Conservation (phyloP, 2,329 filamentous ascomycete genomes). For the Xylaria sp. region DNA sequence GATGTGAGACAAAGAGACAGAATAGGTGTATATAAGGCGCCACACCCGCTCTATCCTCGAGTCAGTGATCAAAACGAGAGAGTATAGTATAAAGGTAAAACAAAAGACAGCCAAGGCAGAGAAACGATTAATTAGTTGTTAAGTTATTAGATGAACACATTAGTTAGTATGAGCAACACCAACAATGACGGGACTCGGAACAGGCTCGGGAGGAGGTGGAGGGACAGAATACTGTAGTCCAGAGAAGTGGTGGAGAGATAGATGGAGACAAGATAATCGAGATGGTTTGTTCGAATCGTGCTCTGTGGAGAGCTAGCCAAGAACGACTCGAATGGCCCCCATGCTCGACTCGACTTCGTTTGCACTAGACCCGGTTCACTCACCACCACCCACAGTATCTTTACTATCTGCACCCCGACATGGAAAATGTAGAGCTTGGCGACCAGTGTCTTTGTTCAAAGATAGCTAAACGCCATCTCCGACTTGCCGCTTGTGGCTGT, state of each 20-base stretch:
- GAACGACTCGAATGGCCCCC: constrained; percentile 21
- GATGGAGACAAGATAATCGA: constrained; percentile 15
- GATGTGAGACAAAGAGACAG: constrained; percentile 44
- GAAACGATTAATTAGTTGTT: constrained; percentile 29
- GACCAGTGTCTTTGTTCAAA: constrained; percentile 28
- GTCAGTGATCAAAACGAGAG: constrained; percentile 37
- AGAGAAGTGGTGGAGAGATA: constrained; percentile 12
- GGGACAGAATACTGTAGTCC: neutral
- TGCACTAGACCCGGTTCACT: constrained; percentile 8
- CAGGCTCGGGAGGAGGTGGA: constrained; percentile 19
- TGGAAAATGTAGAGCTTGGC: constrained; percentile 26
- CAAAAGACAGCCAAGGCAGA: constrained; percentile 28
- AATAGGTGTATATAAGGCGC: constrained; percentile 34
- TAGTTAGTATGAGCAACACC: constrained; percentile 20
- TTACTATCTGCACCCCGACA: neutral
- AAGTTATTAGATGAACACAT: constrained; percentile 35
- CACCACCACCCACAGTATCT: neutral
- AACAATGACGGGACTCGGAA: constrained; percentile 23
- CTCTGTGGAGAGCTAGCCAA: constrained; percentile 27
- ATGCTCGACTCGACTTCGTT: constrained; percentile 19
- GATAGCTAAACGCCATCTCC: constrained; percentile 18
- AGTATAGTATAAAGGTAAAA: constrained; percentile 25
- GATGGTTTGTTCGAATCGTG: constrained; percentile 35
- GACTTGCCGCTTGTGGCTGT: constrained; percentile 42
- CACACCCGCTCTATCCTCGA: constrained; percentile 38